These are phyloP conservation scores for Alloascoidea hylecoeti DNA, from an alignment of 805 yeast genomes.

Conservation along the genomic window DNA sequence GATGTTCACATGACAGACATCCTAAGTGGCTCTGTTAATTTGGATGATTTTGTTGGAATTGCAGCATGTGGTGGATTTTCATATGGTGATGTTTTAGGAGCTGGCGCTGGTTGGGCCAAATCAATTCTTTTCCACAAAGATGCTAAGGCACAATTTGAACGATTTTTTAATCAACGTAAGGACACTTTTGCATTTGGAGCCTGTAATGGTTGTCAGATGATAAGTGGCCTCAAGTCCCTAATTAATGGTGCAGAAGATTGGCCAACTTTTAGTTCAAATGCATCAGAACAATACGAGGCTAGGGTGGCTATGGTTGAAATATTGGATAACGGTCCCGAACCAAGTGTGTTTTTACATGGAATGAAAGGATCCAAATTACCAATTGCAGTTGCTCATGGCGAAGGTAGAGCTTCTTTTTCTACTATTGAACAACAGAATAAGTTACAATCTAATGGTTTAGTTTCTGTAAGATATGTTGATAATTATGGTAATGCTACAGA, in stretches of 20 bases:
- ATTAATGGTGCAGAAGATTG: constrained; percentile 92
- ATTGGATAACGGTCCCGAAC: constrained; percentile 32
- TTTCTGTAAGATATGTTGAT: constrained; percentile 73
- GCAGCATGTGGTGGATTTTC: constrained; percentile 99
- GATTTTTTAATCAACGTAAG: constrained; percentile 71
- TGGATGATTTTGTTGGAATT: constrained; percentile 76
- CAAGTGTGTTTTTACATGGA: constrained; percentile 63
- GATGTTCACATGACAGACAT: constrained; percentile 97
- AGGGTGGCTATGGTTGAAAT: constrained; percentile 85
- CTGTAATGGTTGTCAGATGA: constrained; percentile 96
- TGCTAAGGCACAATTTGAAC: constrained; percentile 62
- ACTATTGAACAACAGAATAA: constrained; percentile 26
- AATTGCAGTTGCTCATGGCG: constrained; percentile 98
- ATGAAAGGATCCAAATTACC: constrained; percentile 94
- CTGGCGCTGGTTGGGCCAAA: constrained; percentile 99
- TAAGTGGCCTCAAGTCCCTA: constrained; percentile 69
- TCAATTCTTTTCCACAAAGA: constrained; percentile 76
- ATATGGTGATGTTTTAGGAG: constrained; percentile 97
- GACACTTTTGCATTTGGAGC: constrained; percentile 97
- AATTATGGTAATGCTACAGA: constrained; percentile 79
- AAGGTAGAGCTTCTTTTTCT: constrained; percentile 77
- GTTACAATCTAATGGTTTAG: constrained; percentile 24
- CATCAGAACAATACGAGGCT: constrained; percentile 92
- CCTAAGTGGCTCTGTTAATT: constrained; percentile 51
- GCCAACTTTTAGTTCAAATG: constrained; percentile 91